phyloP scores from a whole-genome alignment of 305 asterid species.

The Stenogyne calaminthoides region DNA sequence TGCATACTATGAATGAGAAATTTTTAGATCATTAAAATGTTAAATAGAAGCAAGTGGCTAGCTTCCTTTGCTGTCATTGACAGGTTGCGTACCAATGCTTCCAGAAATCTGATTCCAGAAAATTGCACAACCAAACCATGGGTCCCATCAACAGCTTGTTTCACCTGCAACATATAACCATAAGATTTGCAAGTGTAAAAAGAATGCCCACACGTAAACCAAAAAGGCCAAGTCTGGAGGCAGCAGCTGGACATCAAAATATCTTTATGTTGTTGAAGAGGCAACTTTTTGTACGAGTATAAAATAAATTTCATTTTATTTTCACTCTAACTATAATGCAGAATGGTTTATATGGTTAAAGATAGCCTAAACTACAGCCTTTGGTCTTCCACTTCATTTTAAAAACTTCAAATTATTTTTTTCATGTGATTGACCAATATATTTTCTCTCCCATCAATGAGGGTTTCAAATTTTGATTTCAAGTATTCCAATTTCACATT shows the following conservation, averaged over 20 bases:
- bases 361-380: not conserved
- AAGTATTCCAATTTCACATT: not conserved
- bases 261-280: not conserved
- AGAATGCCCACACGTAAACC: not conserved
- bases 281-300: not conserved
- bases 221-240: conserved; percentile 11
- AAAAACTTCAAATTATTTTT: not conserved
- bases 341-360: not conserved
- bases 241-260: conserved; percentile 20
- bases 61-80: conserved; percentile 19
- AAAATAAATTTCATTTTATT: not conserved
- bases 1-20: conserved; percentile 21
- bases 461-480: not conserved
- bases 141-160: conserved; percentile 69
- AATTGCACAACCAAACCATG: conserved; percentile 79
- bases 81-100: conserved; percentile 65
- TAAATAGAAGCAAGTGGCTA: too few species aligned
- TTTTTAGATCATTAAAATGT: conserved; percentile 13
- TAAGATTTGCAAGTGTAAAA: conserved; percentile 20
- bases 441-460: not conserved
- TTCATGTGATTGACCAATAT: not conserved
- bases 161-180: conserved; percentile 59
- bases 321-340: not conserved
- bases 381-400: not conserved
- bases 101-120: conserved; percentile 74